Evolutionary conservation across 768 basidiomycete species (phyloP).

Genomic region (Pleurotus eryngii): DNA sequence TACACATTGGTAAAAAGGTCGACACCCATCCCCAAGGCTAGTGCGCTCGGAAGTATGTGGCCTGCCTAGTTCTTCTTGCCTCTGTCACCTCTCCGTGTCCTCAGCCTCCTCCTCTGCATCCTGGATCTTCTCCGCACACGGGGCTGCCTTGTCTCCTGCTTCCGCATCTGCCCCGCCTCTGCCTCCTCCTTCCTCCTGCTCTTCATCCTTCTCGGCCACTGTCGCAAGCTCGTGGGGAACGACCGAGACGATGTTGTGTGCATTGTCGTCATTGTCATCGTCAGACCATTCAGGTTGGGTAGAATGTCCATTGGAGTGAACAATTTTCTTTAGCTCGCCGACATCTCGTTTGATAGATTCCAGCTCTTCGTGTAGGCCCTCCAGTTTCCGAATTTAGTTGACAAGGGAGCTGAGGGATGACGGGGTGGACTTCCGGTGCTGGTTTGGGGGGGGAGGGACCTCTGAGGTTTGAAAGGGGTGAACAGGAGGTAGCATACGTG

Average conservation of each 20-base stretch:
- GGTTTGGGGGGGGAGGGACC: no score
- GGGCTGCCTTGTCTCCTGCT: not conserved
- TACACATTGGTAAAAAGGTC: constrained; percentile 30
- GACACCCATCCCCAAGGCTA: constrained; percentile 45
- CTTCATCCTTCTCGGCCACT: constrained; percentile 41
- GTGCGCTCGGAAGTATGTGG: constrained; percentile 83
- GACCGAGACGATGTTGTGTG: constrained; percentile 68
- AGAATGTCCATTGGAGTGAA: no score
- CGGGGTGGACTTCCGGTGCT: no score
- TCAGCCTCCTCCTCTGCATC: constrained; percentile 40
- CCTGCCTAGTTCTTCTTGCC: constrained; percentile 53
- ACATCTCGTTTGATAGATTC: no score
- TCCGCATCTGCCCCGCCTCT: not conserved
- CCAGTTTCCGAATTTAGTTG: no score
- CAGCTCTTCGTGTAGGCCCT: no score
- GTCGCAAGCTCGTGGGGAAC: constrained; percentile 32
- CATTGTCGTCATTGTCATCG: constrained; percentile 57
- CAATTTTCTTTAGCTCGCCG: no score
- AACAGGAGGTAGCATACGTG: no score
- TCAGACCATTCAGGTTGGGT: no score
- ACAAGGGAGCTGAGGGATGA: no score
- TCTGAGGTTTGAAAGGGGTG: no score
- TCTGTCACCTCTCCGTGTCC: constrained; percentile 27
- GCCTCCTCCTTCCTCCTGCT: constrained; percentile 19
- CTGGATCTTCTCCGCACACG: constrained; percentile 33